A percentile compares a stretch with the other conserved stretches of the same genome.
Evolutionary conservation across 1,284 basidiomycete genomes (phyloP).

Genomic region (Golubevia sp.): DNA sequence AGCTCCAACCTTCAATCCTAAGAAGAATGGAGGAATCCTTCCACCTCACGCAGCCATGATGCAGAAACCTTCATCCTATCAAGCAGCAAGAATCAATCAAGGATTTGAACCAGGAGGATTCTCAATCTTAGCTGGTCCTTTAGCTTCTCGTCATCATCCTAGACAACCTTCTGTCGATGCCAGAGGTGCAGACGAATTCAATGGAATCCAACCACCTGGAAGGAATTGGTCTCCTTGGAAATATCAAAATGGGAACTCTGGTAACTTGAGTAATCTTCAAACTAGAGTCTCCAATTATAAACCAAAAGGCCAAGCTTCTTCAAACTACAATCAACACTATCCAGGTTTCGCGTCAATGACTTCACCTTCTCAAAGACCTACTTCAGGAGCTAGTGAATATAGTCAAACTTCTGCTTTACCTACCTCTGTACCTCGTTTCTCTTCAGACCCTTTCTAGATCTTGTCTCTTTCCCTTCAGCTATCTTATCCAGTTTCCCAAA

Average conservation of each 20-base stretch:
- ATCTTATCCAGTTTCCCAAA: too few species aligned
- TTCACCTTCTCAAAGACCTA: background rate
- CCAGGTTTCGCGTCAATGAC: background rate
- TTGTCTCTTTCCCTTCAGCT: too few species aligned
- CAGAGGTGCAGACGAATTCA: background rate
- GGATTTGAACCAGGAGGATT: background rate
- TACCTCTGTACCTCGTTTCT: too few species aligned
- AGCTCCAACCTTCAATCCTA: background rate
- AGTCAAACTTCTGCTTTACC: background rate
- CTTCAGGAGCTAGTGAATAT: background rate
- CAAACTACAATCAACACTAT: background rate
- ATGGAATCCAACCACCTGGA: background rate
- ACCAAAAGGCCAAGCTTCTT: background rate
- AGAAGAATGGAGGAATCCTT: background rate
- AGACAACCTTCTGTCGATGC: background rate
- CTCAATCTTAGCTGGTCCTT: background rate
- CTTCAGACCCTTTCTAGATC: too few species aligned
- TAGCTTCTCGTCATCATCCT: background rate
- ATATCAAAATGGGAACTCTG: background rate
- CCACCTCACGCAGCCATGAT: background rate
- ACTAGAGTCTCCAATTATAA: background rate
- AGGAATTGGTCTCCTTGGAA: background rate
- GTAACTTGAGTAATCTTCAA: background rate
- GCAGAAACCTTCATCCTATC: background rate
- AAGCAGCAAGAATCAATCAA: background rate